phyloP scores from a whole-genome alignment of 2,329 filamentous ascomycete genomes.

The Colletotrichum sp. region DNA sequence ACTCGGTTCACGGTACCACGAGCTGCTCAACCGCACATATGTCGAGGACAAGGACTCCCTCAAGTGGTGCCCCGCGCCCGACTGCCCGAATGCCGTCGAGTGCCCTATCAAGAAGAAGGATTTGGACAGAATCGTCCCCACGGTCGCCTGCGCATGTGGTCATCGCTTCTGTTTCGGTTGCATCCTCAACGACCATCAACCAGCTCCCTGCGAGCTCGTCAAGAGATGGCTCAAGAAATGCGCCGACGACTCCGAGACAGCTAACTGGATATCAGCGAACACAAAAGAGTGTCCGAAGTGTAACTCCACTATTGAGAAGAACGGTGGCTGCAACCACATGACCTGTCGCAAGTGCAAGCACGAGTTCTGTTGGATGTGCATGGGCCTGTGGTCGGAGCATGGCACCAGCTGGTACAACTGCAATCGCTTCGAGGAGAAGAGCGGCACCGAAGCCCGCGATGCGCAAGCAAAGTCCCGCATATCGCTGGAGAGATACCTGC shows the following conservation, averaged over 20 bases:
- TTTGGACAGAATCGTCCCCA: conserved; percentile 83
- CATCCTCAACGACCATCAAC: conserved; percentile 87
- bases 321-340: conserved; percentile 98
- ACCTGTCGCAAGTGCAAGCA: conserved; percentile 95
- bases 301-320: conserved; percentile 98
- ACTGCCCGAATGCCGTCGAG: conserved; percentile 92
- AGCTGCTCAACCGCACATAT: conserved; percentile 89
- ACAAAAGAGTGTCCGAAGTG: conserved; percentile 98
- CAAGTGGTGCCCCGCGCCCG: conserved; percentile 98
- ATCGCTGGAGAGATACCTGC: conserved; percentile 92
- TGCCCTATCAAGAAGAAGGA: conserved; percentile 89
- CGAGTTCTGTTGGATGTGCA: conserved; percentile 99
- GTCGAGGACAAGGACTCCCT: conserved; percentile 96
- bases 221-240: conserved; percentile 98
- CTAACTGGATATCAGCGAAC: conserved; percentile 99
- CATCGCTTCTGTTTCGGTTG: conserved; percentile 97
- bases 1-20: conserved; percentile 72
- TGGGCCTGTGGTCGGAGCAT: conserved; percentile 98
- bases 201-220: conserved; percentile 87
- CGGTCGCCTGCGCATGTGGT: conserved; percentile 84
- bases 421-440: conserved; percentile 96
- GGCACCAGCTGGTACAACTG: conserved; percentile 99
- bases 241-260: conserved; percentile 96
- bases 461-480: conserved; percentile 90
- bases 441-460: conserved; percentile 86